Percentiles rank a stretch among this genome's conserved stretches.
Conservation (phyloP, 2,329 filamentous ascomycete species). For the Xylaria digitata region DNA sequence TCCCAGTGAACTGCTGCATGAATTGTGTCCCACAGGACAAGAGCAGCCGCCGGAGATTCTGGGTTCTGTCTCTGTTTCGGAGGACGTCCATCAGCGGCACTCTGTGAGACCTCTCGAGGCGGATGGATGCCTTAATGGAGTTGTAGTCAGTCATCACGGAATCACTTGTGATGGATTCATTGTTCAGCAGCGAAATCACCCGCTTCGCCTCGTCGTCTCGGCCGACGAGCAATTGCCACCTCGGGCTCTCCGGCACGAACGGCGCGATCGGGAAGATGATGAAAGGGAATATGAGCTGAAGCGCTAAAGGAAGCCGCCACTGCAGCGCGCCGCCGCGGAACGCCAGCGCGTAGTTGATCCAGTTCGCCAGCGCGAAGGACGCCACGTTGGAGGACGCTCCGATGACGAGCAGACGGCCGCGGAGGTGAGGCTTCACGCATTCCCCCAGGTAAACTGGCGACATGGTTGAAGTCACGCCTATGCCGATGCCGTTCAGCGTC, state of each 20-base stretch:
- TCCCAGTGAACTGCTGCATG: conserved; percentile 60
- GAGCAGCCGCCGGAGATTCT: conserved; percentile 53
- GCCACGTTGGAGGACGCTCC: conserved; percentile 51
- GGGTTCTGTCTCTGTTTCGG: conserved; percentile 53
- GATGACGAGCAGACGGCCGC: conserved; percentile 45
- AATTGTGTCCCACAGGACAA: conserved; percentile 60
- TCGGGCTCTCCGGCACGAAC: conserved; percentile 50
- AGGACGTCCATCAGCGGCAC: conserved; percentile 52
- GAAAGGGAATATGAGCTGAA: conserved; percentile 55
- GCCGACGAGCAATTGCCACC: conserved; percentile 64
- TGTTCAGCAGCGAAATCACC: conserved; percentile 66
- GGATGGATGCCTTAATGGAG: conserved; percentile 53
- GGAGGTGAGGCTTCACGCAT: conserved; percentile 45
- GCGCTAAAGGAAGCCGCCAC: conserved; percentile 52
- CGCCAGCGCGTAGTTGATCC: conserved; percentile 58
- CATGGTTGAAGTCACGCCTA: conserved; percentile 49
- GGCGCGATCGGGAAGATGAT: conserved; percentile 49
- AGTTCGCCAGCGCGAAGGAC: conserved; percentile 59
- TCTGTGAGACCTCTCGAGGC: conserved; percentile 51
- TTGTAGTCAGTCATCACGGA: conserved; percentile 51
- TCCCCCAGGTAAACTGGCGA: conserved; percentile 47
- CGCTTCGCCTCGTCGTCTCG: conserved; percentile 57
- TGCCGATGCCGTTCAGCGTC: conserved; percentile 48
- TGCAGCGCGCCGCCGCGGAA: conserved; percentile 50
- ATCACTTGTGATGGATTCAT: conserved; percentile 41